Evolutionary conservation across 495 filamentous ascomycete species (phyloP), one percentile per base, ranked within the genome.

Genomic region (Pseudevernia furfuracea): DNA sequence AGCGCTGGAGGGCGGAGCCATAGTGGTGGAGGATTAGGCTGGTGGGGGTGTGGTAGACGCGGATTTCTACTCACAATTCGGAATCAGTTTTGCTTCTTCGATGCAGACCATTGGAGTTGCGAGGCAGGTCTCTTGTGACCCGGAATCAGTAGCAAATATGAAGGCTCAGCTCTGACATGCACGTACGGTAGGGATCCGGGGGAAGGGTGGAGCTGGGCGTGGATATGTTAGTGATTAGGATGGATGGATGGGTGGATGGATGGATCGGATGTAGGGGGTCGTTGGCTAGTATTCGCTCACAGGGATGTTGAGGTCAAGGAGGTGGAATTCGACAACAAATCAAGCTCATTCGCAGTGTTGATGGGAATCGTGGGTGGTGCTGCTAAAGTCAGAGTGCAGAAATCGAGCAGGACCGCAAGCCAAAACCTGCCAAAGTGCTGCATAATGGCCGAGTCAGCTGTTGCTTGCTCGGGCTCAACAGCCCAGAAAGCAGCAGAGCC

Each of bases 1-100:
- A 12, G 14, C 37, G 19, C 3, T 17, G 4, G 37, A 63, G 10
- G 39, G n/a, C n/a, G 7, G 28, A n/a, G 32, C 61, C 37, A 19
- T 43, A 63, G 7, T 43, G 2, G 38, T 48, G 23, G 38, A 63
- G 34, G 15, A 63, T 63, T 15, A 63, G 28, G 28, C 52, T 34
- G 7, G 61, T 63, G 11, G 9, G 2, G 17, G 61, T 63, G 9
- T 41, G 17, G 53, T 21, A 46, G 58, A 56, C 25, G 2, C 53
- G 28, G 11, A 44, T n/a, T 37, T 41, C 37, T 63, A 5, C n/a
- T n/a, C 3, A 37, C 6, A 23, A 19, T 30, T 2, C 7, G n/a
- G 7, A 10, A 14, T 39, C 7, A 59, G 25, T 14, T 44, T 14
- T 30, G 14, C 12, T 25, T 44, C 38, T 59, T 59, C 23, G 10